Conservation (phyloP, 2,329 filamentous ascomycete species). For the Stemphylium lycopersici region DNA sequence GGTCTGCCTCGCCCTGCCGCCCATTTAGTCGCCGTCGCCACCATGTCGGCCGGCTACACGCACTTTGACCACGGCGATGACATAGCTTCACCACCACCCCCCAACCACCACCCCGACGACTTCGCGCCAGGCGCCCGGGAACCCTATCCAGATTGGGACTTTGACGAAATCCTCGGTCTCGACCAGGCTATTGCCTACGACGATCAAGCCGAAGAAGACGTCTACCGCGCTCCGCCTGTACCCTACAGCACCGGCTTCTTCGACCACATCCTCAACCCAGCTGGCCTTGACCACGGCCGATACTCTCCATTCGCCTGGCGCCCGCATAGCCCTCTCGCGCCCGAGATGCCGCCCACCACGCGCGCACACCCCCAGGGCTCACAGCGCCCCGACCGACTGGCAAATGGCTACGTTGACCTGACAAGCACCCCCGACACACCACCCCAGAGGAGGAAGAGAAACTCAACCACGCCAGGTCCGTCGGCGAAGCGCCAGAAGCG, state of each 20-base stretch:
- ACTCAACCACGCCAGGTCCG: constrained; percentile 34
- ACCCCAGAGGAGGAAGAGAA: constrained; percentile 27
- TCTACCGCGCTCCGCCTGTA: constrained; percentile 21
- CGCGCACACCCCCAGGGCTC: constrained; percentile 19
- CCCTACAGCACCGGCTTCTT: constrained; percentile 33
- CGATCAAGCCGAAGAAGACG: constrained; percentile 19
- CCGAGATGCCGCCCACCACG: constrained; percentile 23
- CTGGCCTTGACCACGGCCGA: constrained; percentile 22
- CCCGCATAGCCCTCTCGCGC: constrained; percentile 3
- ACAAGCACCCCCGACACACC: constrained; percentile 34
- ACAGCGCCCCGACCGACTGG: constrained; percentile 30
- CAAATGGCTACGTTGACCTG: constrained; percentile 48
- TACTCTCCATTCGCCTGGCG: constrained; percentile 20
- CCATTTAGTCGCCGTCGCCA: constrained; percentile 12
- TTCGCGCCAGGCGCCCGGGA: not conserved
- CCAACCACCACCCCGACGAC: constrained; percentile 6
- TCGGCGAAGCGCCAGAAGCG: constrained; percentile 41
- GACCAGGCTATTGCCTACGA: constrained; percentile 4
- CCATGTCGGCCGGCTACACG: constrained; percentile 24
- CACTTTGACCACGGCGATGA: constrained; percentile 6
- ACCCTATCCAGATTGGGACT: not conserved
- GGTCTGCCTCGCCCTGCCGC: constrained; percentile 1
- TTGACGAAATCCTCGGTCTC: constrained; percentile 5
- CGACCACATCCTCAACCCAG: constrained; percentile 39
- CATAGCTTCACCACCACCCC: constrained; percentile 8